Evolutionary conservation across 345 rosid genomes (phyloP), one percentile per base, ranked within the genome.

Genomic region (Boechera stricta): DNA sequence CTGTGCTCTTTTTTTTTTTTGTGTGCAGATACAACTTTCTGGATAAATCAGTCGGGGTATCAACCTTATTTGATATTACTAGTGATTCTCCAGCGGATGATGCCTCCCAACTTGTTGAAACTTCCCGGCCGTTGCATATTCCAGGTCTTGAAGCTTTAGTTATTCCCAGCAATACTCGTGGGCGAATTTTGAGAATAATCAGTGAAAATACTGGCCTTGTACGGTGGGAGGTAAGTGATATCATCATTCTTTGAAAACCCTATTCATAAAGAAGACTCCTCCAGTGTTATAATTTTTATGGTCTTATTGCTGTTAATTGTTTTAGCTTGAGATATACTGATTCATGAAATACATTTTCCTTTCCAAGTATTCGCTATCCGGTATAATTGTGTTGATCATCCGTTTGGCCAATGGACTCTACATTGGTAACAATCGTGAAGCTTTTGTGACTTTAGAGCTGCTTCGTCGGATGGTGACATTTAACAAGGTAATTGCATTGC

Each of bases 211-310:
- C 82, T 81, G 96, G 86, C 70, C 87, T 94, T 81, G 95, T 94
- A 57, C 97, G 97, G 31, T 94, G 99, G 99, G 99, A 95, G 92
- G 98, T 92, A 88, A 82, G 70, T 35, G 69, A 67, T 62, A 33
- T 56, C 35, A 55, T 64, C 7, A 41, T 59, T 31, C 12, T 69
- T 53, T 6, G 12, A 41, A 18, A 53, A 52, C 4, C 32, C 16
- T 49, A 42, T 69, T 44, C 33, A 10, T 31, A 51, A 38, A 58
- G 32, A 49, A 26, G 39, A 65, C 21, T 51, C 59, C 61, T 10
- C 41, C 32, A 51, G 7, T 72, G 36, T 18, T 48, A 32, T 64
- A 51, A 39, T 29, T 31, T 72, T 33, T 28, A 38, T 65, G 39
- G 15, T 35, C 13, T 56, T 65, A 63, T 3, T 72, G 69, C 56